A percentile compares a stretch with the other conserved stretches of the same genome.
Evolutionary conservation across 768 basidiomycete genomes (phyloP).

Genomic region (Boletus sp.): DNA sequence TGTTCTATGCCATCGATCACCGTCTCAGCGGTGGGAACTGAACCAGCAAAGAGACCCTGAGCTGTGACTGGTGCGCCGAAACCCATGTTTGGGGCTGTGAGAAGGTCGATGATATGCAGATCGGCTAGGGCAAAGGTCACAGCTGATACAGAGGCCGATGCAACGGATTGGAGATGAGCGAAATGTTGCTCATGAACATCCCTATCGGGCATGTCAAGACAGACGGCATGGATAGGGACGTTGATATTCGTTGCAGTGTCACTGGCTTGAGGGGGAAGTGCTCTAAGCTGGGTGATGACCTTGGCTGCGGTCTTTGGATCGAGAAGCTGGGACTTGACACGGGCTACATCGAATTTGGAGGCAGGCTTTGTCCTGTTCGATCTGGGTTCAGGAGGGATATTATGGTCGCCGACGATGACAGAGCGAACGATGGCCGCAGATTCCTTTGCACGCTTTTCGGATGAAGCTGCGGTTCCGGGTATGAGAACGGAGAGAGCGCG

Average conservation of each 20-base stretch:
- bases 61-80: constrained; percentile 71
- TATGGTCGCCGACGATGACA: constrained; percentile 60
- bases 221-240: constrained; percentile 74
- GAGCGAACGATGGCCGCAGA: constrained; percentile 62
- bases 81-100: constrained; percentile 62
- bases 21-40: constrained; percentile 71
- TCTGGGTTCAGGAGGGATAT: constrained; percentile 30
- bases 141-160: constrained; percentile 48
- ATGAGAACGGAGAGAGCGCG: constrained; percentile 30
- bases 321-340: constrained; percentile 65
- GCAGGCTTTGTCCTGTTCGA: constrained; percentile 37
- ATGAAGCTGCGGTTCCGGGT: constrained; percentile 32
- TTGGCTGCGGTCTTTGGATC: constrained; percentile 65
- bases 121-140: constrained; percentile 52
- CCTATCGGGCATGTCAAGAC: constrained; percentile 58
- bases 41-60: constrained; percentile 65
- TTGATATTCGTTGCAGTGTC: constrained; percentile 15
- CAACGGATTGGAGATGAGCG: constrained; percentile 44
- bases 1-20: constrained; percentile 64
- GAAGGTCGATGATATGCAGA: constrained; percentile 58
- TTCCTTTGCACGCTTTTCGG: constrained; percentile 60
- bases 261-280: constrained; percentile 41
- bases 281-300: constrained; percentile 67
- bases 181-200: constrained; percentile 65
- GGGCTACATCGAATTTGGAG: constrained; percentile 53